Percentiles rank a stretch among this genome's conserved stretches.
Evolutionary conservation across 2,329 filamentous ascomycete species (phyloP).

Genomic region (Fusarium fracticaudum): DNA sequence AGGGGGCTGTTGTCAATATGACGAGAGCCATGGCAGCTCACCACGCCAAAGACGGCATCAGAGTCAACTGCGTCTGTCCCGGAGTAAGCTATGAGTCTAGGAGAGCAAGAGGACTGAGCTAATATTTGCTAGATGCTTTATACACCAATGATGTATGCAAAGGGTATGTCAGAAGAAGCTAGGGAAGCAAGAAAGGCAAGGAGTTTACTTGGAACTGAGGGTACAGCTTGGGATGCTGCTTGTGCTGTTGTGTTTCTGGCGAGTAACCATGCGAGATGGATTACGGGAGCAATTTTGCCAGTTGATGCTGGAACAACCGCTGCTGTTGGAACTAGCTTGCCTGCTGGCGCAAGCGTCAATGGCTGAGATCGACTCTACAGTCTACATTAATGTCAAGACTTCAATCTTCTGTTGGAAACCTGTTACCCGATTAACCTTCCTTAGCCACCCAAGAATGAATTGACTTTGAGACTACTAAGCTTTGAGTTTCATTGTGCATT

Average conservation of each 20-base stretch:
- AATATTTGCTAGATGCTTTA: conserved; percentile 52
- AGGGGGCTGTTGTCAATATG: conserved; percentile 62
- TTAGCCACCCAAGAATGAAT: neutral
- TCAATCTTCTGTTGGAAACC: rapidly evolving
- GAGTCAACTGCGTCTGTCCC: conserved; percentile 61
- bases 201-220: conserved; percentile 54
- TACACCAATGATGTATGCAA: conserved; percentile 57
- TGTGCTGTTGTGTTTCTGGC: conserved; percentile 53
- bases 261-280: conserved; percentile 54
- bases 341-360: conserved; percentile 42
- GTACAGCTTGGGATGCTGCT: conserved; percentile 56
- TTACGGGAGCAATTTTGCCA: conserved; percentile 53
- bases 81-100: conserved; percentile 29
- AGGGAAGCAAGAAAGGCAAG: conserved; percentile 50
- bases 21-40: conserved; percentile 62
- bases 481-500: too few relatives aligned
- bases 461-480: neutral
- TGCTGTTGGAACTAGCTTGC: conserved; percentile 30
- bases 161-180: conserved; percentile 52
- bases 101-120: neutral
- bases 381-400: neutral
- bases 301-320: conserved; percentile 55
- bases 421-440: rapidly evolving
- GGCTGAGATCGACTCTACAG: neutral
- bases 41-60: conserved; percentile 55